Evolutionary conservation across 345 rosid genomes (phyloP).

Genomic region (Limnanthes douglasii): DNA sequence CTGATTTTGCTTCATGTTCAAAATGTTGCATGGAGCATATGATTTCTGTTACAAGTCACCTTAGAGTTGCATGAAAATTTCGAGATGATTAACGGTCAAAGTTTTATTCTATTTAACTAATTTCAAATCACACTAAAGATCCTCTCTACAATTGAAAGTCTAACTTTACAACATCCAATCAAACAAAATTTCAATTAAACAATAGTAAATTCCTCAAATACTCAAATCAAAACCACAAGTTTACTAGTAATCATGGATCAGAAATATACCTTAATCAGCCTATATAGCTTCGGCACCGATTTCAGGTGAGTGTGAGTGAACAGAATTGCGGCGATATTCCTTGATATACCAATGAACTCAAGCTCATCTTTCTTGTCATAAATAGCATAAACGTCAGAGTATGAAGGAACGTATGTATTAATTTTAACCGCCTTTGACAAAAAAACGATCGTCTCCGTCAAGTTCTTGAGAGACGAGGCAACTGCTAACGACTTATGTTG

Average conservation of each 20-base stretch:
- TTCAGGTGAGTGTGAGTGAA: constrained; percentile 31
- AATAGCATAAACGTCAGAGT: constrained; percentile 49
- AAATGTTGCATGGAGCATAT: no score
- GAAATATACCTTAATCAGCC: constrained; percentile 34
- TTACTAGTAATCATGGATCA: neutral
- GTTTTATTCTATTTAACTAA: no score
- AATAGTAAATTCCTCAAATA: no score
- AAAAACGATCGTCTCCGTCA: constrained; percentile 22
- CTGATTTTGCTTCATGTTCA: no score
- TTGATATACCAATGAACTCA: constrained; percentile 51
- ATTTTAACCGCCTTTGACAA: constrained; percentile 19
- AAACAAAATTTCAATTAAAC: neutral
- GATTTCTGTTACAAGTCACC: no score
- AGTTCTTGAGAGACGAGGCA: constrained; percentile 21
- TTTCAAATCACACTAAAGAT: no score
- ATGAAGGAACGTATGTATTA: constrained; percentile 17
- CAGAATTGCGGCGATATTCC: constrained; percentile 45
- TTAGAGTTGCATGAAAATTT: no score
- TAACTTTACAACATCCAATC: no score
- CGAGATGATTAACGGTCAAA: no score
- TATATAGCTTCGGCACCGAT: constrained; percentile 39
- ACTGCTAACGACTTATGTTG: constrained; percentile 9
- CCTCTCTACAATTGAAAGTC: no score
- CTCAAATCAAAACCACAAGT: no score
- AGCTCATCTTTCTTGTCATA: constrained; percentile 29